Base-by-base conservation (phyloP, 1,284 basidiomycete genomes). In the Cryptococcus deneoformans region DNA sequence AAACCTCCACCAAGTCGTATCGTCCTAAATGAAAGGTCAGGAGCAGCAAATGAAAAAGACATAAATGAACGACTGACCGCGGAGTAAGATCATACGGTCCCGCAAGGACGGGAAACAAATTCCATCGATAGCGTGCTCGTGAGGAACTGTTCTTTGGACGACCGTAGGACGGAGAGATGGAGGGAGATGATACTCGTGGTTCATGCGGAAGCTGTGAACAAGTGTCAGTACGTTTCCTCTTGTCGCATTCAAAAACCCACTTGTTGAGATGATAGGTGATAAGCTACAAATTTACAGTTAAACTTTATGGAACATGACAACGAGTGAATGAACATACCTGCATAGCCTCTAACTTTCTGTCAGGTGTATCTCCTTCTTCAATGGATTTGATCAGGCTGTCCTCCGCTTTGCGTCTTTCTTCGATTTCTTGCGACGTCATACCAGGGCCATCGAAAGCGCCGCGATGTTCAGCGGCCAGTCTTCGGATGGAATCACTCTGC, bases 51-150 rank as follows among this genome's bases (percentile, higher is more conserved):
- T n/a, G n/a, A n/a, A n/a, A n/a, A n/a, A n/a, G n/a, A n/a, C n/a
- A n/a, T n/a, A n/a, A n/a, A n/a, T n/a, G n/a, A n/a, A n/a, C n/a
- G 1, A 54, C 79, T 53, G 63, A 88, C 90, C 88, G 79, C 90
- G 83, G 34, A 91, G 77, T 12, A 93, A 79, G 66, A 95, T 95
- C 83, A 94, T 88, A 37, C 90, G 84, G 71, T 95, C 92, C 47
- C 92, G 84, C 57, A 95, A 80, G 60, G 90, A 87, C 46, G 92
- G 89, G 77, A 92, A 89, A 60, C 90, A 82, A 52, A 94, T 86
- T 44, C 86, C 85, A 75, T 94, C 92, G 68, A 94, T 90, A n/a
- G 89, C 83, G 65, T 89, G 88, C 75, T 92, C 90, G 72, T 95
- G 92, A 54, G 90, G 88, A 46, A 94, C 85, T 4, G 89, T 90